phyloP scores from a whole-genome alignment of 2,329 filamentous ascomycete genomes.

The Neophaeococcomyces aloes region DNA sequence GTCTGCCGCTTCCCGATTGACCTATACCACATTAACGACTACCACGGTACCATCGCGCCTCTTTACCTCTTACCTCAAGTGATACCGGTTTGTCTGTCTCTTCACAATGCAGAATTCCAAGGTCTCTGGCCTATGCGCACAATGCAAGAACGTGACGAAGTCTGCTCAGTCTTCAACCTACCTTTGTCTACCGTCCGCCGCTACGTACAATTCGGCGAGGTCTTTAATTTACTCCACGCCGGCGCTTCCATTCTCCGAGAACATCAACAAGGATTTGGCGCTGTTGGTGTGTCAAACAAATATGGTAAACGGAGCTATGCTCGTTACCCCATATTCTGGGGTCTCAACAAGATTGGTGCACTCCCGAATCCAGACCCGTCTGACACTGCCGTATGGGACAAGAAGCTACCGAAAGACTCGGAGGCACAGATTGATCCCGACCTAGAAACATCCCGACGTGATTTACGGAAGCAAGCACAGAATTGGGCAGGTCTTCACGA shows the following conservation, averaged over 20 bases:
- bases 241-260: constrained; percentile 55
- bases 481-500: constrained; percentile 56
- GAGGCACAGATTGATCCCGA: constrained; percentile 44
- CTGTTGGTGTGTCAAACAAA: constrained; percentile 58
- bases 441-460: constrained; percentile 44
- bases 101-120: constrained; percentile 61
- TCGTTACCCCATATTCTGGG: constrained; percentile 61
- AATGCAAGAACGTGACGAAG: constrained; percentile 50
- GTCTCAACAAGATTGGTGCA: constrained; percentile 50
- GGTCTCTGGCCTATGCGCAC: constrained; percentile 59
- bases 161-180: constrained; percentile 56
- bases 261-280: constrained; percentile 57
- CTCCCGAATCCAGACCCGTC: constrained; percentile 57
- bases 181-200: constrained; percentile 45
- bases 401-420: constrained; percentile 39
- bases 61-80: constrained; percentile 54
- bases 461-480: constrained; percentile 51
- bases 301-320: constrained; percentile 57
- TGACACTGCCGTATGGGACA: constrained; percentile 52
- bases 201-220: constrained; percentile 58
- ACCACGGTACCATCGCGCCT: constrained; percentile 53
- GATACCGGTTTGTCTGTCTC: constrained; percentile 51
- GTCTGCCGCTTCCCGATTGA: constrained; percentile 53
- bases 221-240: constrained; percentile 60
- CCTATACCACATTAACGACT: constrained; percentile 58